Percentiles rank a stretch among this genome's conserved stretches.
Evolutionary conservation across 1,139 yeast genomes (phyloP).

Genomic region (Barnettozyma hawaiiensis): DNA sequence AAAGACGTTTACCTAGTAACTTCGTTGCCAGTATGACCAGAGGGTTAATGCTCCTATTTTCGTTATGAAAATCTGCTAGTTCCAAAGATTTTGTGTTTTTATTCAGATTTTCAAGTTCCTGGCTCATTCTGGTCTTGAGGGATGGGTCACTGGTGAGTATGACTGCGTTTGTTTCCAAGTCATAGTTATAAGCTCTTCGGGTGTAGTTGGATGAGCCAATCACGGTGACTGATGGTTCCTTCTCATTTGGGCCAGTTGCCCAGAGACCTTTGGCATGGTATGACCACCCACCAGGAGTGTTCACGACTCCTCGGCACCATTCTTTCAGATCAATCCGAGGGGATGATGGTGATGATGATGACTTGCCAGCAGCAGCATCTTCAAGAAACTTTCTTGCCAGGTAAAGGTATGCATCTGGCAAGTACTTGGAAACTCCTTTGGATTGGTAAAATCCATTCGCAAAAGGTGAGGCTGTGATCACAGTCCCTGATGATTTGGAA

Average conservation of each 20-base stretch:
- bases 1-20: conserved; percentile 60
- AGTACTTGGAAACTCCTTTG: conserved; percentile 70
- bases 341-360: too few species aligned
- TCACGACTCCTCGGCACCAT: conserved; percentile 85
- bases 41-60: conserved; percentile 52
- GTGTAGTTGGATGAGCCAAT: conserved; percentile 95
- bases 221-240: conserved; percentile 64
- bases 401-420: conserved; percentile 85
- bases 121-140: conserved; percentile 51
- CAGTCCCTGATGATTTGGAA: conserved; percentile 58
- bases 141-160: conserved; percentile 63
- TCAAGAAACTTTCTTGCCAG: conserved; percentile 66
- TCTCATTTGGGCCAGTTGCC: conserved; percentile 51
- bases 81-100: conserved; percentile 45
- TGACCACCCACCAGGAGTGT: conserved; percentile 86
- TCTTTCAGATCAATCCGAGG: conserved; percentile 58
- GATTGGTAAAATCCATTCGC: conserved; percentile 93
- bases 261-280: conserved; percentile 98
- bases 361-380: conserved; percentile 44
- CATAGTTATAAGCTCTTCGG: conserved; percentile 79
- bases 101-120: conserved; percentile 61
- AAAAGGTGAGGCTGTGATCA: conserved; percentile 85
- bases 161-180: conserved; percentile 82
- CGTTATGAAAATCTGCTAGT: conserved; percentile 54
- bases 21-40: conserved; percentile 63